Evolutionary conservation across 106 monocot species (phyloP).

Genomic region (Agapanthus africanus): DNA sequence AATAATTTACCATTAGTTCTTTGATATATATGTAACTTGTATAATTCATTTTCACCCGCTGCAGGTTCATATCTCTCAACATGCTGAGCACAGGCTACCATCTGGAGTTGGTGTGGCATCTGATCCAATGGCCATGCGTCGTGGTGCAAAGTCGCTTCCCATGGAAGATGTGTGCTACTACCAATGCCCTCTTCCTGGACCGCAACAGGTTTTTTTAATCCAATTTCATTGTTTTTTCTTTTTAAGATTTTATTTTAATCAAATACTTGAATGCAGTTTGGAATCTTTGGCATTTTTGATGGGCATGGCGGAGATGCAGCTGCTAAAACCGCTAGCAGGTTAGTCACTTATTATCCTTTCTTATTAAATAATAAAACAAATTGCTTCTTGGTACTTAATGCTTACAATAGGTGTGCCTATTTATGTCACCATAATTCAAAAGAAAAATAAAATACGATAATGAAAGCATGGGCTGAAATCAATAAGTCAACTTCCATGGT

Average conservation of each 20-base stretch:
- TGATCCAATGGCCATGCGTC: slow-evolving; percentile 78
- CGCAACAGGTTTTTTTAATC: slow-evolving; percentile 49
- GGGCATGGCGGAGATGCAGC: slow-evolving; percentile 93
- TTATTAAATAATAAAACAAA: background rate
- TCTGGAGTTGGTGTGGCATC: slow-evolving; percentile 72
- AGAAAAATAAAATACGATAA: background rate
- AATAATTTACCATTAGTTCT: background rate
- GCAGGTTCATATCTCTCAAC: slow-evolving; percentile 51
- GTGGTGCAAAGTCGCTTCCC: slow-evolving; percentile 73
- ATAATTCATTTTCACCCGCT: slow-evolving; percentile 1
- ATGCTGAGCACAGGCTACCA: slow-evolving; percentile 25
- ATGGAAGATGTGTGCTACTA: slow-evolving; percentile 80
- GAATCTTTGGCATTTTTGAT: slow-evolving; percentile 85
- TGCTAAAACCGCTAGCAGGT: slow-evolving; percentile 75
- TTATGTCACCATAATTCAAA: background rate
- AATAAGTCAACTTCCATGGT: background rate
- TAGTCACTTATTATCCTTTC: slow-evolving; percentile 27
- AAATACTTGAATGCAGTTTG: slow-evolving; percentile 61
- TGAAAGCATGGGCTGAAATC: background rate
- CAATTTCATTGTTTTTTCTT: background rate
- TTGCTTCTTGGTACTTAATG: background rate
- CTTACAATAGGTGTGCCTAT: background rate
- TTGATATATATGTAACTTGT: background rate
- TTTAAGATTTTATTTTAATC: slow-evolving; percentile 9
- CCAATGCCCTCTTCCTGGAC: slow-evolving; percentile 72